Evolutionary conservation across 495 filamentous ascomycete species (phyloP), one percentile per base, ranked within the genome.

Genomic region (Hapsidospora chrysogenum): DNA sequence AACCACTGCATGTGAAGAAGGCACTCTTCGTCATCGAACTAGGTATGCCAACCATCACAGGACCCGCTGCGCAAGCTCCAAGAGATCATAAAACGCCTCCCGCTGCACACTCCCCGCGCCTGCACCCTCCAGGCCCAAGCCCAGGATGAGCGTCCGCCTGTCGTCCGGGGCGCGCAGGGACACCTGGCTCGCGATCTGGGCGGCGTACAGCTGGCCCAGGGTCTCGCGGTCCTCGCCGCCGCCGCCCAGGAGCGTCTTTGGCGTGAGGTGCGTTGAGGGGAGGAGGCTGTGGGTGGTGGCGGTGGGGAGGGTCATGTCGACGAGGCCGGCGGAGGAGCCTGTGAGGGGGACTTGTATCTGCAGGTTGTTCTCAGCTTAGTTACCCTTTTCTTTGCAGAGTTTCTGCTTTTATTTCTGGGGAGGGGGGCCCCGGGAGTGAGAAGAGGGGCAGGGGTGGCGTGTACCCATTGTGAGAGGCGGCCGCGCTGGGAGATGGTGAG

Each of bases 291-390:
- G 45, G n/a, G 53, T 62, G 26, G 68, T 56, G 6, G 11, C 6
- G 22, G 56, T 61, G 14, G 68, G 63, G 13, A 73, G 50, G 9
- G 61, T 57, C 44, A 68, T 67, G 36, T 70, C 65, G 15, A 74
- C 60, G 11, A 60, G 54, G 14, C 60, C 69, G 17, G 74, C 66
- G 30, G 74, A 82, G 8, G 68, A 56, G 19, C 74, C 71, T 33
- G 74, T 75, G 27, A 95, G 70, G 3, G 84, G 81, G 14, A 95
- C 83, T 63, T 94, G 85, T 23, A 94, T 66, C 86, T 95, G 37
- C 13, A 29, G 33, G 20, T 31, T 38, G 34, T 28, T 14, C 17
- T 14, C 33, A 33, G 32, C 22, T 21, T 18, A 3, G 40, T 15
- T 34, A 30, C 16, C n/a, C n/a, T n/a, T n/a, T n/a, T n/a, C n/a